Percentiles rank a stretch among this genome's conserved stretches.
Evolutionary conservation across 2,329 filamentous ascomycete species (phyloP).

Genomic region (Dactylellina parvicollis): DNA sequence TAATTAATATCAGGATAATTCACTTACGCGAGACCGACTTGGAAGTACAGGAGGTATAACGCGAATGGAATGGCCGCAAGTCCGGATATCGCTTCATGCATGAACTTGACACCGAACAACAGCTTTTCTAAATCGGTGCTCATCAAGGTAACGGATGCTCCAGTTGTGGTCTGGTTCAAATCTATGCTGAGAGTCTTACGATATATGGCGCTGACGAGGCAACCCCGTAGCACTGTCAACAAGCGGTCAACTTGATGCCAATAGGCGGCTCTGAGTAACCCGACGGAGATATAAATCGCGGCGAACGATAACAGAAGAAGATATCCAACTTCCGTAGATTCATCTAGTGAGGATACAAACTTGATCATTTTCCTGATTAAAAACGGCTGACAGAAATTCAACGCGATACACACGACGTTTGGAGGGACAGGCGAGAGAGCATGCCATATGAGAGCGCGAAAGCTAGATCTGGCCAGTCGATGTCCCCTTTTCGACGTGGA

Average conservation of each 20-base stretch:
- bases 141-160: constrained; percentile 65
- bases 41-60: constrained; percentile 59
- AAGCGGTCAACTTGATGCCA: constrained; percentile 56
- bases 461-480: background rate
- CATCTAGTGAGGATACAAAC: constrained; percentile 14
- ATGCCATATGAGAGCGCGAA: constrained; percentile 1
- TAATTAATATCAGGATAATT: constrained; percentile 54
- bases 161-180: constrained; percentile 60
- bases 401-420: constrained; percentile 56
- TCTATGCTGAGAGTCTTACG: constrained; percentile 59
- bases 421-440: constrained; percentile 53
- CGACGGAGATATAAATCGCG: constrained; percentile 6
- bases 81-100: constrained; percentile 63
- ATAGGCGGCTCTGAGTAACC: constrained; percentile 54
- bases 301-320: constrained; percentile 9
- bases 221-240: constrained; percentile 59
- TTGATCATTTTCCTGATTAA: constrained; percentile 57
- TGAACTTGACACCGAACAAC: constrained; percentile 59
- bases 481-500: constrained; percentile 3
- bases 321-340: constrained; percentile 19
- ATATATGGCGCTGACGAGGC: constrained; percentile 60
- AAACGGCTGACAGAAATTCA: constrained; percentile 59
- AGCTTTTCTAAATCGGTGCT: constrained; percentile 65
- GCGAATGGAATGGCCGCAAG: constrained; percentile 59
- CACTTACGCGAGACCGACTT: constrained; percentile 59